A percentile compares a stretch with the other conserved stretches of the same genome.
Evolutionary conservation across 2,329 filamentous ascomycete species (phyloP).

Genomic region (Trichothecium roseum): DNA sequence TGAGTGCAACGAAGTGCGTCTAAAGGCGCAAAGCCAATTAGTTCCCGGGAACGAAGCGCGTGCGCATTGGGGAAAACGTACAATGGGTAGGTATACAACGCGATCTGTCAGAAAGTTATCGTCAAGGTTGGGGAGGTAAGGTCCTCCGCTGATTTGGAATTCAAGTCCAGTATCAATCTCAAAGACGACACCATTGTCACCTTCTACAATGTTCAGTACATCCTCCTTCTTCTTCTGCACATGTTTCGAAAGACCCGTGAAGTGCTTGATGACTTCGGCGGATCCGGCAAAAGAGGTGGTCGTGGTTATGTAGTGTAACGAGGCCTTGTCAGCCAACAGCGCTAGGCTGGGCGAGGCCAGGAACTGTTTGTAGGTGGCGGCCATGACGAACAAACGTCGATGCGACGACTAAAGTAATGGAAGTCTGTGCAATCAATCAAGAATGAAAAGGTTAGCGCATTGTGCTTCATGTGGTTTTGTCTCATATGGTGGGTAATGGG

Average conservation of each 20-base stretch:
- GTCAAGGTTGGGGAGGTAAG: conserved; percentile 80
- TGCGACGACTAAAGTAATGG: conserved; percentile 1
- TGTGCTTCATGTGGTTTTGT: conserved; percentile 1
- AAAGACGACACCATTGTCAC: conserved; percentile 60
- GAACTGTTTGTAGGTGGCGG: conserved; percentile 59
- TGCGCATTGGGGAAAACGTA: conserved; percentile 34
- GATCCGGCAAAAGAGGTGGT: conserved; percentile 63
- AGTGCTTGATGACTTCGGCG: conserved; percentile 72
- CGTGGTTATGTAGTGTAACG: conserved; percentile 83
- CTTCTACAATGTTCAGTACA: conserved; percentile 64
- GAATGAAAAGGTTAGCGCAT: conserved; percentile 1
- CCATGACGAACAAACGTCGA: conserved; percentile 19
- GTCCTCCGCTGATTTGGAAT: conserved; percentile 71
- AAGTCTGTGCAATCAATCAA: background rate
- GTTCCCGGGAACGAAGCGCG: background rate
- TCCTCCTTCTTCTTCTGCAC: conserved; percentile 78
- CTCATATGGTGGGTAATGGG: conserved; percentile 1
- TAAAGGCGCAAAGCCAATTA: conserved; percentile 23
- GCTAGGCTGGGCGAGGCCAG: conserved; percentile 55
- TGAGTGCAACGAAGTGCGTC: conserved; percentile 84
- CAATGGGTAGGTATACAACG: conserved; percentile 68
- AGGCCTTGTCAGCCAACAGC: conserved; percentile 53
- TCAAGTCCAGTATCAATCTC: conserved; percentile 78
- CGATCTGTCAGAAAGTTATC: conserved; percentile 89
- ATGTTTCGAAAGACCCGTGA: conserved; percentile 58